Base-by-base conservation (phyloP, 768 basidiomycete species). In the Trametes cinnabarina region DNA sequence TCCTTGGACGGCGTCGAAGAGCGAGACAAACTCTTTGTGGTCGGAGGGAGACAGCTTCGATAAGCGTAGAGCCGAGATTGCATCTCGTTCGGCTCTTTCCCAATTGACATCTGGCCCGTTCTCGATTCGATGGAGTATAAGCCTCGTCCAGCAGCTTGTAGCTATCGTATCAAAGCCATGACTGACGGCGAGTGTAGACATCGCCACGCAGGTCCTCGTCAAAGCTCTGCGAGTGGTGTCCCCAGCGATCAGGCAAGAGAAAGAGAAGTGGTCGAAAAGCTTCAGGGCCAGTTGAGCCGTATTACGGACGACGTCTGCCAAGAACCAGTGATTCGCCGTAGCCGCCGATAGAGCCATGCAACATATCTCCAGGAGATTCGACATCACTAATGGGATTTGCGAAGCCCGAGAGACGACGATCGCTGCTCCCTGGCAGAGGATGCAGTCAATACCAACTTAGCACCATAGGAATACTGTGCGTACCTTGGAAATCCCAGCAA, bases 381-480 rank as follows among this genome's bases (percentile, higher is more conserved):
- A 74, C 44, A 83, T 71, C 55, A 87, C 77, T 3, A 76, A 67
- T 4, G 80, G 72, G 8, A 84, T 64, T 46, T 79, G 77, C 23
- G 75, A 67, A 11, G 72, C 47, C 10, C 54, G 47, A 5, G 20
- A 20, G 19, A 39, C 41, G 30, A 20, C 40, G 32, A 51, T 35
- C 12, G 28, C 37, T 12, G 23, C n/a, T 12, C 8, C 32, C 44
- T 30, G 26, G 12, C 14, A n/a, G n/a, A n/a, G n/a, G n/a, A n/a
- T n/a, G n/a, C n/a, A n/a, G n/a, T 3, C 3, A 15, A 20, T 49
- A 10, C 2, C 12, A 2, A 10, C 17, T 26, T 15, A 17, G 17
- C 34, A 22, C 19, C 42, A 20, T 12, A 8, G 12, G 42, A 3
- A 10, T 12, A 46, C 12, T 8, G 17, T 30, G 34, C 47, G 26